A percentile compares a stretch with the other conserved stretches of the same genome.
phyloP scores from a whole-genome alignment of 495 filamentous ascomycete species.

The Lasiosphaeria ovina region DNA sequence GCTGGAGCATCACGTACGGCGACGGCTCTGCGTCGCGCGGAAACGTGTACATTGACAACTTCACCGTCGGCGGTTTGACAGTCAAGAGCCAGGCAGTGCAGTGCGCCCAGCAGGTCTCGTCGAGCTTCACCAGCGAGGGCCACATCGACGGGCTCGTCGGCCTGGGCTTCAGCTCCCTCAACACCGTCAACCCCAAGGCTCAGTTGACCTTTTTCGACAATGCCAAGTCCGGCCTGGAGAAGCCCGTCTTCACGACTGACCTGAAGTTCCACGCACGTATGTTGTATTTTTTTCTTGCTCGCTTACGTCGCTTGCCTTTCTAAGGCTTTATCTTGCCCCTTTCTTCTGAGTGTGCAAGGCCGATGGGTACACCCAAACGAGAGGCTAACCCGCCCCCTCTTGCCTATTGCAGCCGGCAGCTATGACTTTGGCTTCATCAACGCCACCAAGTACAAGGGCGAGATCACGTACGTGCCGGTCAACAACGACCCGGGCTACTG shows the following conservation, averaged over 20 bases:
- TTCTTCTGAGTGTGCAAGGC: not conserved
- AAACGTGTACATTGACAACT: conserved; percentile 67
- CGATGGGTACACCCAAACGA: not conserved
- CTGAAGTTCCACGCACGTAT: conserved; percentile 57
- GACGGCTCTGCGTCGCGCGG: conserved; percentile 65
- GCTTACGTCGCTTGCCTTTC: no score
- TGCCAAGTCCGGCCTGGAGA: conserved; percentile 54
- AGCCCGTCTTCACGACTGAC: conserved; percentile 64
- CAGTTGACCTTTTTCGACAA: conserved; percentile 75
- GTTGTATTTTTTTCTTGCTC: conserved; percentile 2
- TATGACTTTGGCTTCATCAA: conserved; percentile 81
- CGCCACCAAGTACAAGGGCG: conserved; percentile 59
- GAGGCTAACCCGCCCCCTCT: no score
- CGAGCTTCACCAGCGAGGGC: conserved; percentile 57
- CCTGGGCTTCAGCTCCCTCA: conserved; percentile 68
- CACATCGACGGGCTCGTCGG: conserved; percentile 73
- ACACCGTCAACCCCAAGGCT: conserved; percentile 59
- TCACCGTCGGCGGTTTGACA: conserved; percentile 64
- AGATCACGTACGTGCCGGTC: conserved; percentile 61
- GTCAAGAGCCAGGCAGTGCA: conserved; percentile 67
- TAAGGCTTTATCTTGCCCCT: not conserved
- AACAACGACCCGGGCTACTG: conserved; percentile 67
- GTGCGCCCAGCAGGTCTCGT: conserved; percentile 61
- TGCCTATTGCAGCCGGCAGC: conserved; percentile 48
- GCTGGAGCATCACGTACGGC: conserved; percentile 70